Conservation (phyloP, 2,329 filamentous ascomycete species). For the Clonostachys byssicola region DNA sequence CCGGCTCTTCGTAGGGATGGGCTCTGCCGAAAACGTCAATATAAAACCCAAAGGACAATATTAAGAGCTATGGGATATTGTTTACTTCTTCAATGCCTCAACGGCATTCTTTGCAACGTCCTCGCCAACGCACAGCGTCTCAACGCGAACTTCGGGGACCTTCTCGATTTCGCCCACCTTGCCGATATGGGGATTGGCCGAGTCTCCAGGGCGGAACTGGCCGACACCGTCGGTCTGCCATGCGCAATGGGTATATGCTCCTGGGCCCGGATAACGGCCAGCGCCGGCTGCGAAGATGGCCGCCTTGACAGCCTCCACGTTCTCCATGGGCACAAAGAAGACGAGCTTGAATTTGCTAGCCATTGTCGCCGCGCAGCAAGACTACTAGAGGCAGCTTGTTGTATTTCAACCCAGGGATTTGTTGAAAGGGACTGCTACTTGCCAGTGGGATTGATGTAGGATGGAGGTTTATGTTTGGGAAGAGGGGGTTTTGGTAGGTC, state of each 20-base stretch:
- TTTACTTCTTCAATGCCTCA: constrained; percentile 58
- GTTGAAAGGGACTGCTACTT: too few species aligned
- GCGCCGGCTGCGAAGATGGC: constrained; percentile 57
- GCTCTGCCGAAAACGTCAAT: constrained; percentile 15
- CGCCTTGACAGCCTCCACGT: constrained; percentile 43
- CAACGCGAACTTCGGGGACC: constrained; percentile 56
- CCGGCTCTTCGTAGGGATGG: constrained; percentile 49
- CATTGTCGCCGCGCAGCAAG: too few species aligned
- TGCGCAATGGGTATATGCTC: constrained; percentile 52
- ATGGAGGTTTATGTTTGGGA: too few species aligned
- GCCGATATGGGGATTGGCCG: constrained; percentile 62
- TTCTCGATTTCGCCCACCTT: constrained; percentile 51
- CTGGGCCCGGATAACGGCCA: constrained; percentile 42
- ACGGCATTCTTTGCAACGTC: constrained; percentile 54
- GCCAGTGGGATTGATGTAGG: too few species aligned
- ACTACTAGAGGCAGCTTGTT: too few species aligned
- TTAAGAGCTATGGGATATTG: background rate
- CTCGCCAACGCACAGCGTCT: constrained; percentile 57
- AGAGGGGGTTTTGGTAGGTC: too few species aligned
- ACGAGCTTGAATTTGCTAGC: constrained; percentile 28
- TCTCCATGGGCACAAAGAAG: constrained; percentile 42
- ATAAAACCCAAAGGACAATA: background rate
- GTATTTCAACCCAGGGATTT: too few species aligned
- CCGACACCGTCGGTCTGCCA: constrained; percentile 51
- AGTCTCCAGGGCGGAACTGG: constrained; percentile 60